These are phyloP conservation scores for Trichoderma gracile DNA, from an alignment of 2,329 filamentous ascomycete species.

Conservation along the genomic window DNA sequence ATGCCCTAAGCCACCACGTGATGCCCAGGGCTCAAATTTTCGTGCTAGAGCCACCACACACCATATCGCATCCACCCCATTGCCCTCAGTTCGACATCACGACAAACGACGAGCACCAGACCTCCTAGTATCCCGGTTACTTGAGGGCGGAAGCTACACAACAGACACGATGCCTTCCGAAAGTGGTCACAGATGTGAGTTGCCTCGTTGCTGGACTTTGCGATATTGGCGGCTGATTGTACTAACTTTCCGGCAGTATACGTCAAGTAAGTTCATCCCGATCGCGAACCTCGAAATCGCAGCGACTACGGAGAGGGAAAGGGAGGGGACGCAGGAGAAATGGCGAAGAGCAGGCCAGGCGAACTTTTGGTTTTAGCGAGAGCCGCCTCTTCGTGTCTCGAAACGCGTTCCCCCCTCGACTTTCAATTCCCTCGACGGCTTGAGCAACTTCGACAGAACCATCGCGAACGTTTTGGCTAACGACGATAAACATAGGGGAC, in stretches of 20 bases:
- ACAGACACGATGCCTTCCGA: slow-evolving; percentile 81
- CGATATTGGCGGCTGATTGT: neutral
- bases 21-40: slow-evolving; percentile 41
- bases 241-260: slow-evolving; percentile 65
- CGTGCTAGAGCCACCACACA: slow-evolving; percentile 39
- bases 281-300: slow-evolving; percentile 23
- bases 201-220: neutral
- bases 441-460: slow-evolving; percentile 4
- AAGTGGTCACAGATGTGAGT: slow-evolving; percentile 87
- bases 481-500: slow-evolving; percentile 65
- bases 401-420: neutral
- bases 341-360: neutral
- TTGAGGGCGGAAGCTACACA: slow-evolving; percentile 49
- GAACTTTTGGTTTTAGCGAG: neutral
- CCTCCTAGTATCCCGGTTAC: slow-evolving; percentile 47
- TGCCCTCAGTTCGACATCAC: slow-evolving; percentile 40
- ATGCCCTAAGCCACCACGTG: slow-evolving; percentile 42
- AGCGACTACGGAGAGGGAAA: neutral
- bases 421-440: slow-evolving; percentile 8
- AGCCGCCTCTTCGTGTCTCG: neutral
- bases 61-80: slow-evolving; percentile 41
- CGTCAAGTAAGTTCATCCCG: slow-evolving; percentile 73
- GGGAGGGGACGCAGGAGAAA: neutral
- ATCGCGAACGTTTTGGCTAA: slow-evolving; percentile 34
- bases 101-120: slow-evolving; percentile 48